A percentile compares a stretch with the other conserved stretches of the same genome.
Evolutionary conservation across 257 asterid genomes (phyloP).

Genomic region (Fraxinus excelsior): DNA sequence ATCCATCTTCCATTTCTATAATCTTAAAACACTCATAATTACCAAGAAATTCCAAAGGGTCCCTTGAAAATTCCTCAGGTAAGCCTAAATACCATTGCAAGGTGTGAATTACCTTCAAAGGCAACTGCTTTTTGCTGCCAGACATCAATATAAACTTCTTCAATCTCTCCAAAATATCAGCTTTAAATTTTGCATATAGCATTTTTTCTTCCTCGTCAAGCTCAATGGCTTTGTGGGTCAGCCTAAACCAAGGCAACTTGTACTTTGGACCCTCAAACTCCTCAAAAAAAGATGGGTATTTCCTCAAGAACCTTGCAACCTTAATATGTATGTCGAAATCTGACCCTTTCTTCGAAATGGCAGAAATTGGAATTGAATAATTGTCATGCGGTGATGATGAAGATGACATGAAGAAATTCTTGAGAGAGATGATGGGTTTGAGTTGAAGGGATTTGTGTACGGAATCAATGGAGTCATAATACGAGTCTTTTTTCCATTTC

Average conservation of each 20-base stretch:
- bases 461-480: slow-evolving; percentile 67
- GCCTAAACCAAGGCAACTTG: slow-evolving; percentile 81
- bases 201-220: slow-evolving; percentile 68
- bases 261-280: slow-evolving; percentile 74
- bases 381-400: slow-evolving; percentile 62
- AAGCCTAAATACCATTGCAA: slow-evolving; percentile 78
- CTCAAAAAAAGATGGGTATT: slow-evolving; percentile 82
- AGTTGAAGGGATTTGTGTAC: slow-evolving; percentile 79
- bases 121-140: slow-evolving; percentile 57
- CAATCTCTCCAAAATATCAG: slow-evolving; percentile 62
- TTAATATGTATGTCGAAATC: slow-evolving; percentile 55
- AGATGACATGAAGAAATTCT: slow-evolving; percentile 65
- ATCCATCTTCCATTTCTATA: slow-evolving; percentile 71
- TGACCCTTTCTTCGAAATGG: slow-evolving; percentile 60
- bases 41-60: slow-evolving; percentile 51
- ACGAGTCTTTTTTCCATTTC: slow-evolving; percentile 84
- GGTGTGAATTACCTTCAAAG: slow-evolving; percentile 68
- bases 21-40: slow-evolving; percentile 39
- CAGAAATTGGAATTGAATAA: slow-evolving; percentile 66
- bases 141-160: slow-evolving; percentile 75
- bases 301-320: slow-evolving; percentile 75
- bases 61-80: slow-evolving; percentile 60
- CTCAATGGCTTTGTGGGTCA: slow-evolving; percentile 63
- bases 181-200: slow-evolving; percentile 49
- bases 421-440: slow-evolving; percentile 62